Percentiles rank a stretch among this genome's conserved stretches.
Conservation (phyloP, 228 moss, liverwort and hornwort species). For the Sphagnum fallax region DNA sequence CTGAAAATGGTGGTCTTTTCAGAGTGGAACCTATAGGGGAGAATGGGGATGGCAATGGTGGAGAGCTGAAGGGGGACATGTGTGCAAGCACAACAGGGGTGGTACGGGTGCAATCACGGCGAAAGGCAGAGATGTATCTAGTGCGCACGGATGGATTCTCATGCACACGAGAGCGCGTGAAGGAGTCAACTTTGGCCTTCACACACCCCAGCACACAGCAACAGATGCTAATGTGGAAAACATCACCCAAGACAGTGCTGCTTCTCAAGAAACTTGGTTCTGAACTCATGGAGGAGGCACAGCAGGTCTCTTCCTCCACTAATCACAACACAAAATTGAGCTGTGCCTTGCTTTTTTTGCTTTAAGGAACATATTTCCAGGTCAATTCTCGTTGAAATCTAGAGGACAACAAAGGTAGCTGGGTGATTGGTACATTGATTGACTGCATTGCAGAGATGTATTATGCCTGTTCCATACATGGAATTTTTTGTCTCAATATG, state of each 20-base stretch:
- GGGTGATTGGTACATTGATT: too few relatives aligned
- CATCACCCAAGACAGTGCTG: constrained; percentile 67
- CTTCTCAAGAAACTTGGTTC: constrained; percentile 78
- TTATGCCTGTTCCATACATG: too few relatives aligned
- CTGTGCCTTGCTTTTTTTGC: not conserved
- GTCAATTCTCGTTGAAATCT: too few relatives aligned
- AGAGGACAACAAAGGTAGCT: too few relatives aligned
- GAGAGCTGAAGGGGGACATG: constrained; percentile 68
- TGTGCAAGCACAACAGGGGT: constrained; percentile 95
- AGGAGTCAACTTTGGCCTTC: constrained; percentile 90
- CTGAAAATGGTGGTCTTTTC: constrained; percentile 32
- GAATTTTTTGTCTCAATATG: too few relatives aligned
- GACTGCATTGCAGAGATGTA: too few relatives aligned
- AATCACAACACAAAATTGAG: too few relatives aligned
- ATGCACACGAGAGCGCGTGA: constrained; percentile 83
- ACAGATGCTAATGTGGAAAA: constrained; percentile 99
- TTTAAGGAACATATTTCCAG: too few relatives aligned
- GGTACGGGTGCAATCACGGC: constrained; percentile 81
- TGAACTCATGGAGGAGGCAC: constrained; percentile 66
- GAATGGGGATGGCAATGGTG: constrained; percentile 25
- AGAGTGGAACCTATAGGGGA: constrained; percentile 16
- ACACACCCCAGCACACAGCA: constrained; percentile 96
- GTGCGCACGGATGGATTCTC: constrained; percentile 94
- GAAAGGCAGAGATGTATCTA: constrained; percentile 94
- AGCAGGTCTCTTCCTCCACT: constrained; percentile 17